Evolutionary conservation across 1,284 basidiomycete species (phyloP), one percentile per base, ranked within the genome.

Genomic region (Ceratobasidium papillatum): DNA sequence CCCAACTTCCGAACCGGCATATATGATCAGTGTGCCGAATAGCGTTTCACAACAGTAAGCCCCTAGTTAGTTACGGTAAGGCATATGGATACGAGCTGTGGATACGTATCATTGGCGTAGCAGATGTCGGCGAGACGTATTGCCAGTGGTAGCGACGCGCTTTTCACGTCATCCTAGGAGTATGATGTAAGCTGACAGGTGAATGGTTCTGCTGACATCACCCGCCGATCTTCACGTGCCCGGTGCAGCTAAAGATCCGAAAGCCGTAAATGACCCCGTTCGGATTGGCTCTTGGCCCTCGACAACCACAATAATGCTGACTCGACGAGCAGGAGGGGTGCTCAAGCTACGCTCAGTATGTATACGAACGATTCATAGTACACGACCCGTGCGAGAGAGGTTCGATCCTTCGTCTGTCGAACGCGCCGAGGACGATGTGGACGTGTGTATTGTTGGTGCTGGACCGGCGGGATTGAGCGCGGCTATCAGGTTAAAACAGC

Each of bases 401-500:
- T 88, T 88, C 79, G 84, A 88, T 77, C 85, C 86, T 3, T 79
- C 78, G 38, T 80, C 79, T 56, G 86, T 95, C 34, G 93, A 96
- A 78, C 88, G 95, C 12, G 89, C 89, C 30, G 88, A 90, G 73
- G 95, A 97, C 80, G 91, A 96, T 77, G 95, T 95, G 63, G 97
- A 99, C 79, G 96, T 99, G 43, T 96, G 96, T 82, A 98, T 99
- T 79, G 96, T 99, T 77, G 97, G 97, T 30, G 96, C 89, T 17
- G 98, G 97, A 0, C 97, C 97, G 1, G 96, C 97, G 0, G 97
- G 98, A 41, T 87, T 99, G 75, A 93, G 91, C 79, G 96, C 97
- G n/a, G 98, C 97, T 3, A 99, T 99, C 79, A 88, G 94, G 41
- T 86, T 99, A 75, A 98, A 98, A 85, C 96, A 99, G 84, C 89